A percentile compares a stretch with the other conserved stretches of the same genome.
These are phyloP conservation scores for Pisolithus microcarpus DNA, from an alignment of 768 basidiomycete genomes.

Conservation along the genomic window DNA sequence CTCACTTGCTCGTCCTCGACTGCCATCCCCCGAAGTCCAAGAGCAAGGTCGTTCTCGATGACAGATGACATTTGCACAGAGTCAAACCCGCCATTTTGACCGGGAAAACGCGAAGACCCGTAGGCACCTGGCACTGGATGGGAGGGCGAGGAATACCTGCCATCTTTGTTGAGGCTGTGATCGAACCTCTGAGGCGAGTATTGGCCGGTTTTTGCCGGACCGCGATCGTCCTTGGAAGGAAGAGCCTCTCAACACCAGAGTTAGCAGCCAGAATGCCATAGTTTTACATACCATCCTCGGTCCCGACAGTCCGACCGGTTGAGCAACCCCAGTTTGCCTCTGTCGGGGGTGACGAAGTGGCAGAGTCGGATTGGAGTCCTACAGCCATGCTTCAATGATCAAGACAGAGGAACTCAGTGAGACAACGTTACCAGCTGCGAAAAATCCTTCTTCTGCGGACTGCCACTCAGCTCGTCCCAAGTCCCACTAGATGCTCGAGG, in stretches of 20 bases:
- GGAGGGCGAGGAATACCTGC: conserved; percentile 45
- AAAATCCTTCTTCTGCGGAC: conserved; percentile 45
- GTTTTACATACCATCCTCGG: conserved; percentile 33
- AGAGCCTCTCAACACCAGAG: conserved; percentile 11
- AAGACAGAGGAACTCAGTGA: conserved; percentile 9
- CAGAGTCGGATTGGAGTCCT: conserved; percentile 39
- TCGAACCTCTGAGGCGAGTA: conserved; percentile 53
- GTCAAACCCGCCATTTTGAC: conserved; percentile 31
- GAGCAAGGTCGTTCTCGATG: conserved; percentile 48
- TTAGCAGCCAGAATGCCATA: conserved; percentile 4
- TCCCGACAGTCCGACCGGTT: conserved; percentile 31
- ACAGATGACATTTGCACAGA: conserved; percentile 31
- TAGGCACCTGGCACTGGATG: conserved; percentile 22
- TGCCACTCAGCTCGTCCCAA: conserved; percentile 53
- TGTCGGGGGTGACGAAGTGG: conserved; percentile 41
- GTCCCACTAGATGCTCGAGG: conserved; percentile 45
- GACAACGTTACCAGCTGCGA: conserved; percentile 36
- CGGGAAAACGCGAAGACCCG: conserved; percentile 24
- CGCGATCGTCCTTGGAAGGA: conserved; percentile 39
- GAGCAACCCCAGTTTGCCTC: conserved; percentile 36
- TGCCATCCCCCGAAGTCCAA: conserved; percentile 54
- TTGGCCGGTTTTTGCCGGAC: conserved; percentile 40
- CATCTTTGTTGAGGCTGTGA: conserved; percentile 36
- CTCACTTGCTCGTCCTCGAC: conserved; percentile 47
- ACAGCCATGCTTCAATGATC: conserved; percentile 8